Percentiles rank a stretch among this genome's conserved stretches.
phyloP scores from a whole-genome alignment of 108 stramenopile genomes.

The Skeletonema costatum region DNA sequence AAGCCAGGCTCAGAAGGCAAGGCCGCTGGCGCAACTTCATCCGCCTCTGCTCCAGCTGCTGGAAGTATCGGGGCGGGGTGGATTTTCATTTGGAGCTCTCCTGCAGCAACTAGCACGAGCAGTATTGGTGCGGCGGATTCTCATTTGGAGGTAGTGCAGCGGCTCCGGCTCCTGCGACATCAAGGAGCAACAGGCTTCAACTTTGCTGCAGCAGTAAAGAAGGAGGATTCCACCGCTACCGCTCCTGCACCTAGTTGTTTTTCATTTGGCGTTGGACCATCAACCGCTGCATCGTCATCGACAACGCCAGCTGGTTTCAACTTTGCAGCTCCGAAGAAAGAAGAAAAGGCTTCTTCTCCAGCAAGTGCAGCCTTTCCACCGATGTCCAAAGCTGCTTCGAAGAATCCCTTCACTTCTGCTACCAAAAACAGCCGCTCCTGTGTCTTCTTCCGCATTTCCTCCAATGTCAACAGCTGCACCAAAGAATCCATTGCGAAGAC shows the following conservation, averaged over 20 bases:
- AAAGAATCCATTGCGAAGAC: neutral
- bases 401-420: too few species aligned
- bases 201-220: constrained; percentile 15
- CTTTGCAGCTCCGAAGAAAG: constrained; percentile 6
- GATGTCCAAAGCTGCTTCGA: too few species aligned
- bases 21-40: constrained; percentile 8
- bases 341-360: neutral
- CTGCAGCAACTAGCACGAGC: constrained; percentile 1
- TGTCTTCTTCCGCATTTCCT: constrained; percentile 5
- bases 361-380: neutral
- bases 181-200: constrained; percentile 2
- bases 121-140: constrained; percentile 61
- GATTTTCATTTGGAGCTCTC: constrained; percentile 57
- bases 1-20: constrained; percentile 64
- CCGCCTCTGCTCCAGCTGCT: constrained; percentile 26
- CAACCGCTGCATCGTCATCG: neutral
- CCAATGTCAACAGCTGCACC: constrained; percentile 5
- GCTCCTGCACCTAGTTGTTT: constrained; percentile 31
- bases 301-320: neutral
- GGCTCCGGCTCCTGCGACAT: neutral
- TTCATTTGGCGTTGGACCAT: constrained; percentile 50
- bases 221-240: constrained; percentile 7
- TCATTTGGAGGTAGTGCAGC: constrained; percentile 43
- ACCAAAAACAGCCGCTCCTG: too few species aligned
- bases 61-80: constrained; percentile 52